Base-by-base conservation (phyloP, 2,329 filamentous ascomycete genomes). In the Penicillium sp. region DNA sequence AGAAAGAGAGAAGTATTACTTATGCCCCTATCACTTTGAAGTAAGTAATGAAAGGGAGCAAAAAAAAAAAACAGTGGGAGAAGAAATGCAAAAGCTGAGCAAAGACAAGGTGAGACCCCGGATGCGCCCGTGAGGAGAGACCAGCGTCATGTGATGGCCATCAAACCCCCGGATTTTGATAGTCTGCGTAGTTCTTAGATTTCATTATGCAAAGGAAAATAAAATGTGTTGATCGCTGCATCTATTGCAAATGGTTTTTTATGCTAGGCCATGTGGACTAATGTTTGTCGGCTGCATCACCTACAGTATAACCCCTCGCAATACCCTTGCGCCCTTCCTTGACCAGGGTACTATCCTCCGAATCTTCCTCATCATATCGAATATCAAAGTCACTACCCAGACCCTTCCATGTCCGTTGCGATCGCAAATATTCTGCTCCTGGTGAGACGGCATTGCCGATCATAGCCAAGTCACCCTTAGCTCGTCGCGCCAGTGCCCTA, bases 371-470 rank as follows among this genome's bases (percentile, higher is more conserved):
- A 31, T 87, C 84, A 62, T 84, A 84, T 62, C 75, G 76, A 58
- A 84, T 80, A 57, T 82, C 80, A 67, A 92, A 95, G 71, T 99
- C 94, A 60, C 86, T 96, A 0, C 94, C 94, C 25, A 99, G 76
- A 0, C 94, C 94, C 69, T 89, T 89, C 94, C 94, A 99, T 4
- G 91, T 96, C 55, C 94, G 79, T 67, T 92, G 85, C 4, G 88
- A 89, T 33, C 88, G 84, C 61, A 99, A 77, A 65, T 85, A 97
- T 72, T 97, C 91, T 0, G 94, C 94, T 0, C 91, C 94, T 0
- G 94, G 94, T 45, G 93, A 97, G n/a, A 89, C 81, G 0, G 93
- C 84, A 7, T 92, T 91, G 50, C 92, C 93, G 64, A 97, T 86
- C 45, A 87, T 87, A 0, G 91, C 88, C 19, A 97, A 65, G 62